A percentile compares a stretch with the other conserved stretches of the same genome.
These are phyloP conservation scores for Epichloe hybrida DNA, from an alignment of 2,329 filamentous ascomycete genomes.

Conservation along the genomic window DNA sequence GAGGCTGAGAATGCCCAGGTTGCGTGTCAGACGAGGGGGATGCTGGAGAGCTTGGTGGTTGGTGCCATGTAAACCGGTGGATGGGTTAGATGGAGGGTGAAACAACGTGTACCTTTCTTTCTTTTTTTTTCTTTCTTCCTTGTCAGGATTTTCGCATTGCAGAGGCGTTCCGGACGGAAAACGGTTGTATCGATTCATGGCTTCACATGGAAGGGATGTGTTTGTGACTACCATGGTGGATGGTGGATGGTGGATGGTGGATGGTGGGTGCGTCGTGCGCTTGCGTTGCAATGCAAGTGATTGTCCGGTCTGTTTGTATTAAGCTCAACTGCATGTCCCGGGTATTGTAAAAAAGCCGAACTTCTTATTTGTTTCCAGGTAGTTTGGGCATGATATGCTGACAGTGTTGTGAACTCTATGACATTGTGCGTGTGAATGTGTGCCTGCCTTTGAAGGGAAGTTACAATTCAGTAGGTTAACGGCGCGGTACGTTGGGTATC, in stretches of 20 bases:
- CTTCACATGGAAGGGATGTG: neutral
- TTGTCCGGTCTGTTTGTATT: neutral
- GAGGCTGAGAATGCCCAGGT: slow-evolving; percentile 76
- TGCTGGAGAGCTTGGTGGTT: slow-evolving; percentile 59
- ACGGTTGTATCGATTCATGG: neutral
- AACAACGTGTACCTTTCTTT: neutral
- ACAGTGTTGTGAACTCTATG: neutral
- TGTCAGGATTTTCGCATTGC: slow-evolving; percentile 3
- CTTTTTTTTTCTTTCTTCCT: neutral
- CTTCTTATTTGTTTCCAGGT: neutral
- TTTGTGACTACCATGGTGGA: neutral
- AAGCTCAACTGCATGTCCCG: neutral
- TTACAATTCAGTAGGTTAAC: no score
- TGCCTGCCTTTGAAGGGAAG: no score
- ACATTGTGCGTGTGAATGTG: no score
- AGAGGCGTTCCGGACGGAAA: slow-evolving; percentile 4
- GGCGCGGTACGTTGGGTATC: no score
- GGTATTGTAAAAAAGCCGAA: no score
- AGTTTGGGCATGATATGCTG: neutral
- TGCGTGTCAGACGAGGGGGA: slow-evolving; percentile 70
- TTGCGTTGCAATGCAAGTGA: neutral
- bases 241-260: neutral
- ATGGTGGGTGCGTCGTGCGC: neutral
- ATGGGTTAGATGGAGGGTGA: neutral
- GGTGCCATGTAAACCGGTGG: neutral